Evolutionary conservation across 1,139 yeast species (phyloP).

Genomic region (Diutina siamensis): DNA sequence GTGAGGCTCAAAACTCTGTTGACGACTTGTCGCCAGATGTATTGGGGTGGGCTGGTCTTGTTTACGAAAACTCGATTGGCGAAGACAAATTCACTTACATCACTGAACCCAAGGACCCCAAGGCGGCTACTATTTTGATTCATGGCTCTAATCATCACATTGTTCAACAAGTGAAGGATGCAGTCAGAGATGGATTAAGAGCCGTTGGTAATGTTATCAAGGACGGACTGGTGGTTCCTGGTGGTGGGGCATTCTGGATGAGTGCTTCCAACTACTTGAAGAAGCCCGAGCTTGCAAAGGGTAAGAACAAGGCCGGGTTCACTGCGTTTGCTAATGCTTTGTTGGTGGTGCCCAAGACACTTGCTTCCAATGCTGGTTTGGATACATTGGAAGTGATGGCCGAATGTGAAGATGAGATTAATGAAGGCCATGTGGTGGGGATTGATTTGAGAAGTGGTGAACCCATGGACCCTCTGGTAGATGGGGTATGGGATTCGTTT

Average conservation of each 20-base stretch:
- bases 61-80: slow-evolving; percentile 87
- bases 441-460: slow-evolving; percentile 87
- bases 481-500: slow-evolving; percentile 95
- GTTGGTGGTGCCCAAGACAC: slow-evolving; percentile 83
- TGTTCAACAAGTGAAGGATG: slow-evolving; percentile 88
- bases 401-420: slow-evolving; percentile 81
- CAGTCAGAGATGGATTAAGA: slow-evolving; percentile 92
- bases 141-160: slow-evolving; percentile 89
- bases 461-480: slow-evolving; percentile 89
- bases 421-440: slow-evolving; percentile 77
- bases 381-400: slow-evolving; percentile 87
- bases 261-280: slow-evolving; percentile 64
- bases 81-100: slow-evolving; percentile 97
- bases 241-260: slow-evolving; percentile 93
- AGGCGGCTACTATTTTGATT: slow-evolving; percentile 81
- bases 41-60: slow-evolving; percentile 86
- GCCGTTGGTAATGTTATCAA: slow-evolving; percentile 87
- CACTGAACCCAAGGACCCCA: slow-evolving; percentile 85
- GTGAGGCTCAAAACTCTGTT: slow-evolving; percentile 95
- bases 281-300: slow-evolving; percentile 53
- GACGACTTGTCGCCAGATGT: slow-evolving; percentile 80
- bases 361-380: slow-evolving; percentile 86
- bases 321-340: slow-evolving; percentile 91
- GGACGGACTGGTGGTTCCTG: slow-evolving; percentile 82
- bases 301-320: slow-evolving; percentile 82